Evolutionary conservation across 441 rosid genomes (phyloP).

Genomic region (Viola pubescens): DNA sequence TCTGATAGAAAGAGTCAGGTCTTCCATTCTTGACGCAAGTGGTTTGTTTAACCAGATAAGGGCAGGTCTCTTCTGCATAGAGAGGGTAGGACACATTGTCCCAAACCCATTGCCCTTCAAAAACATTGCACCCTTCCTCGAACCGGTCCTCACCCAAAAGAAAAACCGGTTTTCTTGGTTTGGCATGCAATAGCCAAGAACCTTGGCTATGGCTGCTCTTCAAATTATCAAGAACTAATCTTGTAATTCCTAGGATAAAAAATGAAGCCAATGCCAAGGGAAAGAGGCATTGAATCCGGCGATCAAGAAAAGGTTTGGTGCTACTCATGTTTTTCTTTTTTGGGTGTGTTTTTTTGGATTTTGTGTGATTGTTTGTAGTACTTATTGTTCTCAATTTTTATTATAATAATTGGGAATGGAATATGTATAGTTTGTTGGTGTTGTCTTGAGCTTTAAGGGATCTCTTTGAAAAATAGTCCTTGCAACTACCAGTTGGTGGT

Average conservation of each 20-base stretch:
- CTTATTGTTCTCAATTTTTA: no score
- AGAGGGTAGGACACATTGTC: slow-evolving; percentile 66
- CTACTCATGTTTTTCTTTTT: not conserved
- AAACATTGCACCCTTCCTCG: slow-evolving; percentile 56
- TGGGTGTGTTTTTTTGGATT: no score
- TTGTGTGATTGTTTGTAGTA: no score
- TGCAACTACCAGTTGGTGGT: no score
- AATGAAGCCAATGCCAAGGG: slow-evolving; percentile 46
- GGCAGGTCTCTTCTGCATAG: slow-evolving; percentile 69
- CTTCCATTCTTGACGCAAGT: slow-evolving; percentile 73
- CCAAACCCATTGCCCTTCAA: slow-evolving; percentile 80
- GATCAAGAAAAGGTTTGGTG: slow-evolving; percentile 26
- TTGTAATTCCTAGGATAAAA: slow-evolving; percentile 43
- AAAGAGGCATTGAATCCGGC: slow-evolving; percentile 44
- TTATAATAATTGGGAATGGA: no score
- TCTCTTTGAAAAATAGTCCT: no score
- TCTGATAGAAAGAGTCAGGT: slow-evolving; percentile 69
- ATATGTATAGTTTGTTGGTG: no score
- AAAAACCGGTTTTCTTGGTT: slow-evolving; percentile 29
- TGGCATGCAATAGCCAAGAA: slow-evolving; percentile 24
- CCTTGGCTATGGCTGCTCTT: slow-evolving; percentile 38
- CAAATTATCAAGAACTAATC: slow-evolving; percentile 45
- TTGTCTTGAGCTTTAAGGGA: no score
- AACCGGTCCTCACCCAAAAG: slow-evolving; percentile 48
- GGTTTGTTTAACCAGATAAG: slow-evolving; percentile 84